Percentiles rank a stretch among this genome's conserved stretches.
These are phyloP conservation scores for Saussurea involucrata DNA, from an alignment of 129 eudicot species.

Conservation along the genomic window DNA sequence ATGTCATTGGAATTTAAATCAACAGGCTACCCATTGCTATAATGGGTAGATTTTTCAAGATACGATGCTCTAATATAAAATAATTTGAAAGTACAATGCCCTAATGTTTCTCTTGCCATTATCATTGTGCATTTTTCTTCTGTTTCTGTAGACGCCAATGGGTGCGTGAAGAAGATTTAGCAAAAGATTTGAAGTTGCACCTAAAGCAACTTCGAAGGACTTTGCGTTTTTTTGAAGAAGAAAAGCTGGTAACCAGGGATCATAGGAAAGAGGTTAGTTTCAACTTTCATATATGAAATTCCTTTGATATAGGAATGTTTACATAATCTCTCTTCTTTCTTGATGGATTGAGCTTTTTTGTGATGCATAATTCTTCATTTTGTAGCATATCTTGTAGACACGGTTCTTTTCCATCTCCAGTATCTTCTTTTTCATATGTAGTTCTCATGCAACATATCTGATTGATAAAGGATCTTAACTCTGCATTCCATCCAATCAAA, in stretches of 20 bases:
- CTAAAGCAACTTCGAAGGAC: conserved; percentile 90
- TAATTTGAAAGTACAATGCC: too few relatives aligned
- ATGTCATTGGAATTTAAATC: too few relatives aligned
- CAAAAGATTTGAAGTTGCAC: conserved; percentile 91
- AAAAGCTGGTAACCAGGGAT: conserved; percentile 83
- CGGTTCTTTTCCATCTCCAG: not conserved
- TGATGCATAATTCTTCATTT: not conserved
- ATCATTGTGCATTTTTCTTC: not conserved
- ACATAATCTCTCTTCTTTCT: not conserved
- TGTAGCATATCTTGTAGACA: not conserved
- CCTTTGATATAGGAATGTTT: not conserved
- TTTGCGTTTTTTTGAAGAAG: conserved; percentile 87
- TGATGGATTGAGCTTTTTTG: not conserved
- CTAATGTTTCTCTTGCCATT: not conserved
- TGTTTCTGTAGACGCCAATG: conserved; percentile 71
- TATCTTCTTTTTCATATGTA: not conserved
- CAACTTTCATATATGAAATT: not conserved
- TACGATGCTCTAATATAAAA: too few relatives aligned
- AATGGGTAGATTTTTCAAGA: too few relatives aligned
- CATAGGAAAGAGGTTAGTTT: conserved; percentile 86
- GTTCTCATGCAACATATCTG: not conserved
- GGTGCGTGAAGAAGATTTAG: conserved; percentile 98
- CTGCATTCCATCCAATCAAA: not conserved
- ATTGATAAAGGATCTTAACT: not conserved
- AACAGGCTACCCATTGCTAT: too few relatives aligned